Evolutionary conservation across 1,284 basidiomycete species (phyloP).

Genomic region (Lentinus polychrous): DNA sequence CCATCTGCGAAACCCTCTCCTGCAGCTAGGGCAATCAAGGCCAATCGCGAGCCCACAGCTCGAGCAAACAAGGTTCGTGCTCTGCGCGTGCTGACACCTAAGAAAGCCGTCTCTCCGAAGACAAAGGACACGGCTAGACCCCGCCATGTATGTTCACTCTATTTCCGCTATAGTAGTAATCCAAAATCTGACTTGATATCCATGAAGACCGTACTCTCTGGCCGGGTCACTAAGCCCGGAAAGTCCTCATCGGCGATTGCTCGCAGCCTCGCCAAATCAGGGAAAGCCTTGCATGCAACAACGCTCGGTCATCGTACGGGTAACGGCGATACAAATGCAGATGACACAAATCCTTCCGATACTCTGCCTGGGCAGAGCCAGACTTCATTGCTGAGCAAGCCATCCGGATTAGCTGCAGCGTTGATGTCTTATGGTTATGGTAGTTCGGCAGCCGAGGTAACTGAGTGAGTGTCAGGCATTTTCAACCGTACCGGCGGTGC

Average conservation of each 20-base stretch:
- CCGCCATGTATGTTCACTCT: slow-evolving; percentile 2
- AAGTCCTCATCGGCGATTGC: not conserved
- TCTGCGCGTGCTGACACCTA: not conserved
- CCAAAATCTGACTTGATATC: not conserved
- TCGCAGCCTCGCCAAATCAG: not conserved
- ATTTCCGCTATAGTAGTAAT: not conserved
- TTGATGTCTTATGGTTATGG: no score
- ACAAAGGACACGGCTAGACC: not conserved
- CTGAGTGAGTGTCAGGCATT: no score
- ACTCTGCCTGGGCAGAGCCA: no score
- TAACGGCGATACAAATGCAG: not conserved
- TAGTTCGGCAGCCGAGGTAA: no score
- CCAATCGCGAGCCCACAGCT: no score
- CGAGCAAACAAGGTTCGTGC: not conserved
- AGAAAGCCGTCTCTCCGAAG: not conserved
- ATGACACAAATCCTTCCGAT: no score
- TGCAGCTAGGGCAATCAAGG: no score
- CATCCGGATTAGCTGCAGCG: no score
- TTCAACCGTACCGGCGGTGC: no score
- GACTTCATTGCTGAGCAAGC: no score
- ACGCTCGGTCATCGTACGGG: not conserved
- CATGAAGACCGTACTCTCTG: slow-evolving; percentile 8
- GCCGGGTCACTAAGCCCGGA: slow-evolving; percentile 6
- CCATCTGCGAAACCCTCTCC: no score
- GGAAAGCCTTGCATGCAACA: not conserved